These are phyloP conservation scores for Candida anglica DNA, from an alignment of 805 yeast genomes.

Conservation along the genomic window DNA sequence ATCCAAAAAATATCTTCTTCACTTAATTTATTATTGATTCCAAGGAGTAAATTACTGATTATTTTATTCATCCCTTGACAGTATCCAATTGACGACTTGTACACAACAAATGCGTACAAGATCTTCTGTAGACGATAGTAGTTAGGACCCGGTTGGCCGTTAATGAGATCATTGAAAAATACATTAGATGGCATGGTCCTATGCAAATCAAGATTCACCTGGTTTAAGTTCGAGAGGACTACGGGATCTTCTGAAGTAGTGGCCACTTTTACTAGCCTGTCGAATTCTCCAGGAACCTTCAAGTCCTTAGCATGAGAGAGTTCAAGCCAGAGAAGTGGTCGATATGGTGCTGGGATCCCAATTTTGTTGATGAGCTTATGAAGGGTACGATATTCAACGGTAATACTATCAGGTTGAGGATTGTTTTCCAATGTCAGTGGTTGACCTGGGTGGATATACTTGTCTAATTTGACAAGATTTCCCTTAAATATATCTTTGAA, in stretches of 20 bases:
- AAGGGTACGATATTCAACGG: slow-evolving; percentile 16
- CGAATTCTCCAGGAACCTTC: slow-evolving; percentile 46
- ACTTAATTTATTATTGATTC: slow-evolving; percentile 17
- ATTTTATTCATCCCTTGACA: slow-evolving; percentile 62
- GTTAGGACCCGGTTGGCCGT: slow-evolving; percentile 51
- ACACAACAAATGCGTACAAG: slow-evolving; percentile 45
- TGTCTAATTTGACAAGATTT: slow-evolving; percentile 18
- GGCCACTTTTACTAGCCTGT: slow-evolving; percentile 19
- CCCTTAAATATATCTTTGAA: slow-evolving; percentile 41
- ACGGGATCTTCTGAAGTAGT: slow-evolving; percentile 6
- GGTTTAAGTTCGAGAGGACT: slow-evolving; percentile 36
- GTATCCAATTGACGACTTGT: slow-evolving; percentile 48
- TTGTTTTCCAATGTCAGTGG: too few species aligned
- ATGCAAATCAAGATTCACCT: slow-evolving; percentile 50
- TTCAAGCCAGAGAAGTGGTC: slow-evolving; percentile 50
- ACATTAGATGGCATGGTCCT: slow-evolving; percentile 54
- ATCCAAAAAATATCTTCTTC: slow-evolving; percentile 56
- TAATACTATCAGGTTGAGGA: slow-evolving; percentile 9
- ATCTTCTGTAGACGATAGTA: slow-evolving; percentile 42
- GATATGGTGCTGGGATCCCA: slow-evolving; percentile 48
- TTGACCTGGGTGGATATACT: too few species aligned
- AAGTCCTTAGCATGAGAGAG: slow-evolving; percentile 46
- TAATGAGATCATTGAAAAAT: slow-evolving; percentile 37
- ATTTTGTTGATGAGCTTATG: slow-evolving; percentile 28
- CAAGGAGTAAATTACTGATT: slow-evolving; percentile 47